Base-by-base conservation (phyloP, 1,284 basidiomycete genomes). In the Sutorius eximius region DNA sequence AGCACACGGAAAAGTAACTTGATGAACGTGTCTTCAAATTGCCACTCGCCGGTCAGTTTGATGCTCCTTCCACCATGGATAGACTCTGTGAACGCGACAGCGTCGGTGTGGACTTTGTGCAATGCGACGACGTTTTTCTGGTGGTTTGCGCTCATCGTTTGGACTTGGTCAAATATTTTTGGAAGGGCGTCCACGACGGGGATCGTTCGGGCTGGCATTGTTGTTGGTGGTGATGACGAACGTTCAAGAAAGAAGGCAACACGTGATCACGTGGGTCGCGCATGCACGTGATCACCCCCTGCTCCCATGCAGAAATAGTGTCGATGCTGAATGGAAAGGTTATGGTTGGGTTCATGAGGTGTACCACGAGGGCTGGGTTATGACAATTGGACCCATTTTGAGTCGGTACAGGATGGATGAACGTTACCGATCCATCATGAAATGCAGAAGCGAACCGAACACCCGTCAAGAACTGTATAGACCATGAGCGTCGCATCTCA, bases 101-200 rank as follows among this genome's bases (percentile, higher is more conserved):
- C 86, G 60, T 87, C 82, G 18, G 77, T 65, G 61, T 97, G 94
- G 41, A 95, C 73, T 70, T 95, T 94, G 75, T 90, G 82, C 2
- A 98, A 82, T 0, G 88, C 85, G 49, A 95, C 89, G 56, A 87
- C 83, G 73, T 98, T 97, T 80, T 98, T 98, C 59, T 89, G 83
- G 71, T 93, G 95, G 69, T 93, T 95, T 8, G 95, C 91, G 11
- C 87, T 71, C 0, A 91, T 87, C 40, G 76, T 74, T 70, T 98
- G 96, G 0, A 85, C 89, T 71, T 97, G 91, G 53, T 92, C 88
- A 56, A 93, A 92, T 50, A 86, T 83, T 44, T 80, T 81, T 1
- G 63, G 61, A 42, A 68, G 61, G 0, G 40, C 55, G 0, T 67
- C 63, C 18, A 30, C 33, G 34, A 61, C 51, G 16, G 61, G 53